These are phyloP conservation scores for Metrosideros polymorpha DNA, from an alignment of 441 rosid species.

Conservation along the genomic window DNA sequence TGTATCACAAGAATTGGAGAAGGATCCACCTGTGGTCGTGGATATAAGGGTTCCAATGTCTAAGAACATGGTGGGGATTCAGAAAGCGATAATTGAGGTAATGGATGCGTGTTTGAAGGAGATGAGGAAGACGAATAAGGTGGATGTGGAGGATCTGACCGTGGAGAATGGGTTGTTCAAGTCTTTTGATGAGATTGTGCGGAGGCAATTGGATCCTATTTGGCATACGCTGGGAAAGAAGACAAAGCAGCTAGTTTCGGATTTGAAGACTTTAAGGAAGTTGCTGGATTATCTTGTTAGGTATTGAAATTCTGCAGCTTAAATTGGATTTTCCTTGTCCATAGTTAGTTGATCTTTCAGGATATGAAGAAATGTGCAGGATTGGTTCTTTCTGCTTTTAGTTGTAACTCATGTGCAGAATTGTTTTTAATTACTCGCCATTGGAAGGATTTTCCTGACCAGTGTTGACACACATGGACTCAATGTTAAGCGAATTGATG, in stretches of 20 bases:
- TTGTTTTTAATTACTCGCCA: not conserved
- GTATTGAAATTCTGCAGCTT: constrained; percentile 20
- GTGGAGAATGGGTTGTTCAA: constrained; percentile 94
- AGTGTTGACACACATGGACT: not conserved
- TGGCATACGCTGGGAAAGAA: constrained; percentile 96
- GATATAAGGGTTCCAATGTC: constrained; percentile 85
- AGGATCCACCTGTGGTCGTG: constrained; percentile 72
- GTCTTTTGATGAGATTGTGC: constrained; percentile 96
- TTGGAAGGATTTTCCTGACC: not conserved
- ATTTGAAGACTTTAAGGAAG: constrained; percentile 93
- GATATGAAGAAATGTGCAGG: not conserved
- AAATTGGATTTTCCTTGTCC: not conserved
- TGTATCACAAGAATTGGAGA: constrained; percentile 83
- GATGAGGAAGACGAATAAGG: constrained; percentile 92
- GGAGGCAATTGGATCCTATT: constrained; percentile 94
- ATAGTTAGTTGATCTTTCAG: not conserved
- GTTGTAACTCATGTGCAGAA: not conserved
- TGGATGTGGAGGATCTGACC: constrained; percentile 93
- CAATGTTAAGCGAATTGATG: not conserved
- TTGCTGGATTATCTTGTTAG: constrained; percentile 95
- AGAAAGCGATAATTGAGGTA: constrained; percentile 78
- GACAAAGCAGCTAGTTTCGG: constrained; percentile 94
- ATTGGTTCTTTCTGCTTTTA: not conserved
- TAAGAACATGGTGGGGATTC: constrained; percentile 85
- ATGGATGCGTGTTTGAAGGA: constrained; percentile 97